Evolutionary conservation across 2,329 filamentous ascomycete species (phyloP), one percentile per base, ranked within the genome.

Genomic region (Monascus ruber): DNA sequence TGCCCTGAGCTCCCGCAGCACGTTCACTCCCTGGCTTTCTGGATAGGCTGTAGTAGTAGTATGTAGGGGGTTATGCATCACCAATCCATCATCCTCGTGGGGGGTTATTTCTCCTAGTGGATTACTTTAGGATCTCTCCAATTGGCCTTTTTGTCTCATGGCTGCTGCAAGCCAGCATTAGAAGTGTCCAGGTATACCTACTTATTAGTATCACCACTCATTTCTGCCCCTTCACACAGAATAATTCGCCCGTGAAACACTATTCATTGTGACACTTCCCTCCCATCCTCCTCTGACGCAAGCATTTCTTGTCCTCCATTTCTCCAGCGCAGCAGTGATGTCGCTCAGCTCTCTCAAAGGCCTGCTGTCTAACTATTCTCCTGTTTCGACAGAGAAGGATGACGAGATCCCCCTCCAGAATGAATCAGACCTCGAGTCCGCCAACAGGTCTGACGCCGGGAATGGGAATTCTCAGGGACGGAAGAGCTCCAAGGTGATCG

Each of bases 361-460:
- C 36, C 43, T 60, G 8, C 51, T 61, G 37, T 53, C 56, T 24
- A 50, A 39, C 36, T 60, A 60, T 36, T 52, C 51, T 6, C 44
- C 42, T 31, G 34, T 54, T n/a, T 40, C 47, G 5, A 40, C 53
- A 26, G 58, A 61, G 36, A 61, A 61, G 31, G 49, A 53, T 17
- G 28, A 37, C 34, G 45, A 42, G 4, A 5, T 42, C 8, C 51
- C 42, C 7, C 44, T 52, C 33, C 47, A 40, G 26, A 33, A 47
- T 37, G 43, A 25, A 0, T 41, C 37, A 24, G 49, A 51, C 27
- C 37, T 37, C 17, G 50, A 49, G 26, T 46, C 42, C 4, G 36
- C 47, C 2, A 46, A 45, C 35, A 42, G 48, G 6, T 45, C 51
- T 32, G 31, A 41, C 5, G 41, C 37, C 24, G 43, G 44, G 4